Conservation (phyloP, 1,139 yeast genomes). For the Saccharomyces pastorianus region DNA sequence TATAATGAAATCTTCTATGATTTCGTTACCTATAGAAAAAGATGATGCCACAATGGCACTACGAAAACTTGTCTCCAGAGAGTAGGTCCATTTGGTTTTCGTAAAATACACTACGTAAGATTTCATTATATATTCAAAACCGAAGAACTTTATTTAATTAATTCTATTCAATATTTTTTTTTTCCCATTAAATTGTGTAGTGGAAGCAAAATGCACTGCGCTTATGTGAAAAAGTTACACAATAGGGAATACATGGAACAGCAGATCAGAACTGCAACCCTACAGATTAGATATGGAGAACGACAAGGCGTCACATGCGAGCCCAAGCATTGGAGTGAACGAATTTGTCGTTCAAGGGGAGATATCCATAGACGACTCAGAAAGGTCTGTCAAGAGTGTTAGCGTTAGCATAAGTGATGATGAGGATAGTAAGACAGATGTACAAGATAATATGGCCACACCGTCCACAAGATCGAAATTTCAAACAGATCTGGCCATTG, state of each 20-base stretch:
- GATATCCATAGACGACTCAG: neutral
- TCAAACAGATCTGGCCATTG: neutral
- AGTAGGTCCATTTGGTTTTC: neutral
- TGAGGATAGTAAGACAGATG: neutral
- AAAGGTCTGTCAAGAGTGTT: neutral
- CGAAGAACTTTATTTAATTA: neutral
- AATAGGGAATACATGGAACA: neutral
- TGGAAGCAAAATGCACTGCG: neutral
- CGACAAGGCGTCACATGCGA: neutral
- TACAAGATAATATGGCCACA: neutral
- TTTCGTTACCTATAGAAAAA: slow-evolving; percentile 5
- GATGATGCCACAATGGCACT: slow-evolving; percentile 29
- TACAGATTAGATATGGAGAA: neutral
- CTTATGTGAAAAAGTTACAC: neutral
- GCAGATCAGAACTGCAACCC: neutral
- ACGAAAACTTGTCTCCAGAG: slow-evolving; percentile 22
- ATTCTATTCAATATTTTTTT: neutral
- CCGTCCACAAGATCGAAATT: neutral
- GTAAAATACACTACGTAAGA: neutral
- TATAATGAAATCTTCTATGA: slow-evolving; percentile 1
- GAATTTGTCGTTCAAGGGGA: neutral
- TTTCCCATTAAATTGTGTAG: neutral
- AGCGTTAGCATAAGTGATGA: neutral
- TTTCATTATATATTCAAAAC: neutral
- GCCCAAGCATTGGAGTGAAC: neutral